A percentile compares a stretch with the other conserved stretches of the same genome.
These are phyloP conservation scores for Fusarium pseudograminearum DNA, from an alignment of 2,329 filamentous ascomycete genomes.

Conservation along the genomic window DNA sequence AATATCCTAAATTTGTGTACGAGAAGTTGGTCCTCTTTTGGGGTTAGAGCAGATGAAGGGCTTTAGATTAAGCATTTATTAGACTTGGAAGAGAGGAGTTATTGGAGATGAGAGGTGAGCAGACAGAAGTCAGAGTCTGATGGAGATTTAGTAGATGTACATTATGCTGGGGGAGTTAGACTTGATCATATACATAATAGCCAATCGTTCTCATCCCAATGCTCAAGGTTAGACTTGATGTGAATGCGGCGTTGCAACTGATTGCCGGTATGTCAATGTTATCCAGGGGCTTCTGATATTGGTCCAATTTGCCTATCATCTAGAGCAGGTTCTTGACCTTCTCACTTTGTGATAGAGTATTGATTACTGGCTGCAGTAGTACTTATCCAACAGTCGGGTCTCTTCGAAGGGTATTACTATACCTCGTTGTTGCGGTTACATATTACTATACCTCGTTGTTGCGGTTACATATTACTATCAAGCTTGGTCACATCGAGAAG, in stretches of 20 bases:
- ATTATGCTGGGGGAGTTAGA: slow-evolving; percentile 35
- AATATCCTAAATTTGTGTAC: not conserved
- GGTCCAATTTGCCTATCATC: not conserved
- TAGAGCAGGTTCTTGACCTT: not conserved
- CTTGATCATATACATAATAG: slow-evolving; percentile 34
- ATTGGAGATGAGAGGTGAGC: not conserved
- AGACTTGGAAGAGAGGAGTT: slow-evolving; percentile 22
- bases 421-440: not conserved
- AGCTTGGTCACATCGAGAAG: not conserved
- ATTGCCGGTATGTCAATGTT: not conserved
- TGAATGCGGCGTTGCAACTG: too few species aligned
- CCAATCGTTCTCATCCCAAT: slow-evolving; percentile 11
- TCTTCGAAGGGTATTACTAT: not conserved
- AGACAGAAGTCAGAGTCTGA: slow-evolving; percentile 2
- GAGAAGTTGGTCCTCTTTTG: slow-evolving; percentile 5
- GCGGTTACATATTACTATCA: not conserved
- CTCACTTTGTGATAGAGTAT: not conserved
- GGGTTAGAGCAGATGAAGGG: slow-evolving; percentile 26
- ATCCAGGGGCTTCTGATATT: not conserved
- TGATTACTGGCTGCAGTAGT: too few species aligned
- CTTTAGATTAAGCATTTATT: slow-evolving; percentile 32
- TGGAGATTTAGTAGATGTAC: slow-evolving; percentile 21
- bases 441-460: not conserved
- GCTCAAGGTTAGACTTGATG: not conserved
- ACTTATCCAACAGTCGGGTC: not conserved